phyloP scores from a whole-genome alignment of 202 grass and related monocot species.

The Eragrostis tef region DNA sequence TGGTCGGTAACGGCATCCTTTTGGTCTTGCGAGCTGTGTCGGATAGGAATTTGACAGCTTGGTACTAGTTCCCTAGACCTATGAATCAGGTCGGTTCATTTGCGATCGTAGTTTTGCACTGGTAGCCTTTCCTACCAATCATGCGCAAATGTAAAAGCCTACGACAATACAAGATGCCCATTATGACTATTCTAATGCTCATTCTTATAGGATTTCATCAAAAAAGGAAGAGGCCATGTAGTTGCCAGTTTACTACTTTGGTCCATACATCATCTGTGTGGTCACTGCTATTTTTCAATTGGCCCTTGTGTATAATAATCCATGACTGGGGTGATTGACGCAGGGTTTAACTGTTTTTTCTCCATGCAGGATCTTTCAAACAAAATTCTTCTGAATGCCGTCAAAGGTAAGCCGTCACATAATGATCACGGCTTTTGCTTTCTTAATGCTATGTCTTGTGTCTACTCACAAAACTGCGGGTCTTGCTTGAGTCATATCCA shows the following conservation, averaged over 20 bases:
- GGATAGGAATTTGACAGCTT: conserved; percentile 43
- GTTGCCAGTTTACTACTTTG: conserved; percentile 1
- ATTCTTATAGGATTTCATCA: conserved; percentile 21
- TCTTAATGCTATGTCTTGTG: conserved; percentile 21
- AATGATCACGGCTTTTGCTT: conserved; percentile 37
- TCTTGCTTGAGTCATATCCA: not conserved
- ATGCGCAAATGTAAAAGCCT: conserved; percentile 49
- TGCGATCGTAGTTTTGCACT: not conserved
- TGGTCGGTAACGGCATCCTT: conserved; percentile 28
- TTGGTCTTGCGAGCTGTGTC: not conserved
- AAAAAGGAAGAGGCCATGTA: not conserved
- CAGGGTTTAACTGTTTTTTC: conserved; percentile 50
- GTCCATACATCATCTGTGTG: not conserved
- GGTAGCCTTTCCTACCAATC: conserved; percentile 40
- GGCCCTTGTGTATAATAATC: conserved; percentile 16
- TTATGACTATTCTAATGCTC: conserved; percentile 5
- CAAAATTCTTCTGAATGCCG: conserved; percentile 69
- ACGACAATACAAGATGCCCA: not conserved
- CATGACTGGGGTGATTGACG: conserved; percentile 61
- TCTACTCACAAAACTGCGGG: conserved; percentile 12
- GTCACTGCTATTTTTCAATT: not conserved
- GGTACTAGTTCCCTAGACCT: not conserved
- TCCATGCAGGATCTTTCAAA: conserved; percentile 70
- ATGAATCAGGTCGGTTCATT: not conserved
- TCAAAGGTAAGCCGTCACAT: conserved; percentile 62